Conservation (phyloP, 1,284 basidiomycete genomes). For the Moniliella sp. region DNA sequence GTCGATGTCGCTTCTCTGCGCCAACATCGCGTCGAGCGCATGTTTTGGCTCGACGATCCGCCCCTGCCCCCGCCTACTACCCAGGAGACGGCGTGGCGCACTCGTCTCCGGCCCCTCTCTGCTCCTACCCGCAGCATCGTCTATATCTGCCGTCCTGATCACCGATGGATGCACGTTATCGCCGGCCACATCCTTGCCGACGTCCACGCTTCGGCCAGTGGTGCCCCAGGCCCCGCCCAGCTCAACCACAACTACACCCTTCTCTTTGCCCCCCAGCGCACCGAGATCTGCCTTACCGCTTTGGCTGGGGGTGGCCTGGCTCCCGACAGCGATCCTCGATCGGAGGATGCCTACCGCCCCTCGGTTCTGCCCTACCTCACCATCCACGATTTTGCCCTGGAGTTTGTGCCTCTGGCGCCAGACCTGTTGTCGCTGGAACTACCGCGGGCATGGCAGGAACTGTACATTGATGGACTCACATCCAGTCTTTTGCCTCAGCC, state of each 20-base stretch:
- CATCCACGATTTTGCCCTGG: constrained; percentile 53
- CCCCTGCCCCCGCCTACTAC: constrained; percentile 3
- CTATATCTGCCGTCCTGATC: constrained; percentile 72
- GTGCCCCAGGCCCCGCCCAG: background rate
- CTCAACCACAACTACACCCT: constrained; percentile 64
- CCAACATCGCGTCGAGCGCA: constrained; percentile 95
- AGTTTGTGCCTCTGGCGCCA: constrained; percentile 78
- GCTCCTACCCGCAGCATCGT: constrained; percentile 71
- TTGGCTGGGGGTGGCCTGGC: constrained; percentile 3
- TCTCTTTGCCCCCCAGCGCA: constrained; percentile 65
- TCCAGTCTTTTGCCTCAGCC: constrained; percentile 65
- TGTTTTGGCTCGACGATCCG: constrained; percentile 89
- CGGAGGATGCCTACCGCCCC: constrained; percentile 4
- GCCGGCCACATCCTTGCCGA: constrained; percentile 57
- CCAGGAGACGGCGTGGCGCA: background rate
- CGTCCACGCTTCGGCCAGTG: constrained; percentile 8
- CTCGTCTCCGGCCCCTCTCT: constrained; percentile 36
- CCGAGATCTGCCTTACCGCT: constrained; percentile 45
- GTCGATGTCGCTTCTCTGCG: constrained; percentile 77
- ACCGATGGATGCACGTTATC: constrained; percentile 65
- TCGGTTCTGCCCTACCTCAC: constrained; percentile 7
- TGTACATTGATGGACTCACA: too few species aligned
- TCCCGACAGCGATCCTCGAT: background rate
- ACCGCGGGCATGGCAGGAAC: too few species aligned
- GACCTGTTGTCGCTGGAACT: too few species aligned